phyloP scores from a whole-genome alignment of 2,329 filamentous ascomycete species.

The Trichoderma harzianum region DNA sequence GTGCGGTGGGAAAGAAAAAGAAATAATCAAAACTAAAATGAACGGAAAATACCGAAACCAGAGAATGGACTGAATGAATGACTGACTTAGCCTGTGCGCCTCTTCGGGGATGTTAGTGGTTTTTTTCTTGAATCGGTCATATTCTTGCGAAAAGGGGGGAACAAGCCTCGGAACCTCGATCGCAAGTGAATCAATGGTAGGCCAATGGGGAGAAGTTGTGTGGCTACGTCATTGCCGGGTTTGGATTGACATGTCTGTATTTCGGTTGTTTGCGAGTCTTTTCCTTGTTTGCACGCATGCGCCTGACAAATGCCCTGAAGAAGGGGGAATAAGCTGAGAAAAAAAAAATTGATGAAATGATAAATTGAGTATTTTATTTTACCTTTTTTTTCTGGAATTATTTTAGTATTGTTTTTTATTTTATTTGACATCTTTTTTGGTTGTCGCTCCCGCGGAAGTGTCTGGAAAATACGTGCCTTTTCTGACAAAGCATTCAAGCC shows the following conservation, averaged over 20 bases:
- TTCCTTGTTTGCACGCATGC: background rate
- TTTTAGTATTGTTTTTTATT: background rate
- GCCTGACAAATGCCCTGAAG: background rate
- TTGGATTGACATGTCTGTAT: background rate
- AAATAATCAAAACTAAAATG: background rate
- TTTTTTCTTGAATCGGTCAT: background rate
- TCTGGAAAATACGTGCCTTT: background rate
- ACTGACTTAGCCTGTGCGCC: background rate
- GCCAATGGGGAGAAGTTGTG: background rate
- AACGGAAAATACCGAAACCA: background rate
- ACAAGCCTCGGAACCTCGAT: conserved; percentile 2
- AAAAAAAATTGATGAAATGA: background rate
- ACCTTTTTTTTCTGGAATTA: background rate
- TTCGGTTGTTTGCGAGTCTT: background rate
- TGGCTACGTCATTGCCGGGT: conserved; percentile 1
- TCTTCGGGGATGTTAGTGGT: background rate
- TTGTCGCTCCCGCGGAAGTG: background rate
- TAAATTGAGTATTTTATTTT: background rate
- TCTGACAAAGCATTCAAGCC: background rate
- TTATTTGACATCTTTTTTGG: background rate
- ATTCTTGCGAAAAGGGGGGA: background rate
- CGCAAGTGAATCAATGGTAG: background rate
- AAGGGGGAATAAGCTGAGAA: background rate
- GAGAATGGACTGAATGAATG: background rate
- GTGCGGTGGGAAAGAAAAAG: background rate